Evolutionary conservation across 2,329 filamentous ascomycete species (phyloP).

Genomic region (Alternaria postmessia): DNA sequence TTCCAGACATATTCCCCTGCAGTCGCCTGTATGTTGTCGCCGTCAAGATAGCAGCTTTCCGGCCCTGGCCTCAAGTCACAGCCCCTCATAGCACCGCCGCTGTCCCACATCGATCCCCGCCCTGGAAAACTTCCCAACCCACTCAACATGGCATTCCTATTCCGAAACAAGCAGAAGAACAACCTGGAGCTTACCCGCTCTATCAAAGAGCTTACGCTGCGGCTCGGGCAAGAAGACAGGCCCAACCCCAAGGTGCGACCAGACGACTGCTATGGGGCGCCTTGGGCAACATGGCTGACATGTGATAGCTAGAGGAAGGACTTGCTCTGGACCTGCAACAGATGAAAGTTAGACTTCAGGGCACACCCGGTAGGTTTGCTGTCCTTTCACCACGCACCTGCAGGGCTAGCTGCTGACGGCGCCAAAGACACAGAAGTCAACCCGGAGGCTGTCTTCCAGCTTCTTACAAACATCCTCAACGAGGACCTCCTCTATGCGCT

Average conservation of each 20-base stretch:
- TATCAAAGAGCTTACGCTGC: conserved; percentile 69
- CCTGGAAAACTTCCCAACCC: conserved; percentile 19
- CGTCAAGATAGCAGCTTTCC: conserved; percentile 44
- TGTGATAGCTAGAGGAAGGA: conserved; percentile 77
- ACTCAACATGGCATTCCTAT: conserved; percentile 72
- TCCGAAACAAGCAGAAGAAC: conserved; percentile 69
- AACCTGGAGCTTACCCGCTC: conserved; percentile 68
- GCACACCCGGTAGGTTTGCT: conserved; percentile 75
- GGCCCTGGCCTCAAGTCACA: conserved; percentile 36
- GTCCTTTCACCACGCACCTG: background rate
- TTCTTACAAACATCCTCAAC: conserved; percentile 84
- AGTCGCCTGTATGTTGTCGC: conserved; percentile 42
- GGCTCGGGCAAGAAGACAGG: conserved; percentile 64
- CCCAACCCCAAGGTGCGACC: conserved; percentile 63
- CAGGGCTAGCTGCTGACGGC: conserved; percentile 22
- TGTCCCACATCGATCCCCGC: conserved; percentile 28
- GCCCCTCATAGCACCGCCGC: conserved; percentile 28
- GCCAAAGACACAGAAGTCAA: conserved; percentile 79
- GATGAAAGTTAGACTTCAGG: conserved; percentile 93
- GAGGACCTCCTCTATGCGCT: conserved; percentile 89
- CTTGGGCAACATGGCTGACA: conserved; percentile 27
- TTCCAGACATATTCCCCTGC: conserved; percentile 13
- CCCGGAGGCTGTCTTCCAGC: conserved; percentile 85
- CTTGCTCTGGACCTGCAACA: conserved; percentile 83
- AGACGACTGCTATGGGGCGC: conserved; percentile 3